Evolutionary conservation across 1,139 yeast species (phyloP), one percentile per base, ranked within the genome.

Genomic region (Kodamaea suecica): DNA sequence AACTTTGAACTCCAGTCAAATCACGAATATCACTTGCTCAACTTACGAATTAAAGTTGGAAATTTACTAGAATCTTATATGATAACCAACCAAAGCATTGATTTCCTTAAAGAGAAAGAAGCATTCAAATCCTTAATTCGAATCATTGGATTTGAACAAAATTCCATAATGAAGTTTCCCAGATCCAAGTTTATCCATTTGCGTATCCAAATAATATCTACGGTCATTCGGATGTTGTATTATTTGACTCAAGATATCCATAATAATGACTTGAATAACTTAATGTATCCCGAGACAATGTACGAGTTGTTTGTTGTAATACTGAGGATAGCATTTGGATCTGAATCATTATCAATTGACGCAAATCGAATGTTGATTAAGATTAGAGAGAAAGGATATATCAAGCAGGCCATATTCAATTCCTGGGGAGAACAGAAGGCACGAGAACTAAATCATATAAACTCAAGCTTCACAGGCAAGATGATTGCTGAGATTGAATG

Each of bases 261-360:
- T 6, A 33, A 32, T 26, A 47, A 50, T 26, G 63, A 60, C 29
- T 47, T 66, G 29, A 63, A 55, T 34, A 53, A 51, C 27, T 42
- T 68, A 23, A 63, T 69, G 14, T 65, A 58, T 39, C 63, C 70
- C 2, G 75, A 70, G 36, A 65, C 72, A 2, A 57, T 61, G 44
- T 69, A 66, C 47, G 82, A 67, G 40, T 52, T 77, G 33, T 63
- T 74, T 38, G 77, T 79, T 6, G 68, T 70, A 0, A 53, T 79
- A 23, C 72, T 78, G 52, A 54, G 80, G 37, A 70, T 78, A n/a
- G 80, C 82, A 2, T 76, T 78, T 49, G 75, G 78, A 14, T 55
- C 72, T 2, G 72, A 63, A 37, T 59, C 66, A 5, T 52, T 73
- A 5, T 55, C 67, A 2, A 39, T 49, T 3, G 63, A 64, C 29